Evolutionary conservation across 1,284 basidiomycete species (phyloP).

Genomic region (Malassezia globosa): DNA sequence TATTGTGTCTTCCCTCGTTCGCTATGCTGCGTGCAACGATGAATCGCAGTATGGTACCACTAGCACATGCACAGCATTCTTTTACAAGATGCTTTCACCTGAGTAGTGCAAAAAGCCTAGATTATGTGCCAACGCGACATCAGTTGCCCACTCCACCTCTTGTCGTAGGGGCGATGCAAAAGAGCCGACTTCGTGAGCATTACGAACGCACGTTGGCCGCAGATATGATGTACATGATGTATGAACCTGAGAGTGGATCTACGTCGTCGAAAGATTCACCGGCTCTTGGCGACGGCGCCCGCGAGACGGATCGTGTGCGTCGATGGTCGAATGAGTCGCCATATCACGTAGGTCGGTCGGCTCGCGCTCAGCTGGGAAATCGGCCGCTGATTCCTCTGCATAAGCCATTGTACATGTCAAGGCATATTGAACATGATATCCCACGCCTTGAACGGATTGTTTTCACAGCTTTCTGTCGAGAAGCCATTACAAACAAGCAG

Average conservation of each 20-base stretch:
- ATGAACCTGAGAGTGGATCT: conserved; percentile 50
- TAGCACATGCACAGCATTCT: too few relatives aligned
- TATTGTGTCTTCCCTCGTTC: too few relatives aligned
- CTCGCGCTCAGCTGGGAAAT: conserved; percentile 60
- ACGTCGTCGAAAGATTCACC: conserved; percentile 16
- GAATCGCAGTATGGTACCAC: too few relatives aligned
- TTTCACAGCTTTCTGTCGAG: conserved; percentile 35
- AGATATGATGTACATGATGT: conserved; percentile 89
- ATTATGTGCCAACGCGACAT: conserved; percentile 22
- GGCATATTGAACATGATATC: conserved; percentile 27
- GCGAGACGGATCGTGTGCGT: conserved; percentile 49
- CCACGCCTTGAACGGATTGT: conserved; percentile 70
- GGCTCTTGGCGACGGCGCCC: conserved; percentile 2
- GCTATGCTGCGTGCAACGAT: too few relatives aligned
- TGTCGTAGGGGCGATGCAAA: conserved; percentile 55
- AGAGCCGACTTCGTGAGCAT: conserved; percentile 68
- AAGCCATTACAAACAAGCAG: conserved; percentile 60
- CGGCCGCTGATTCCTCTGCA: conserved; percentile 30
- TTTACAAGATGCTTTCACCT: too few relatives aligned
- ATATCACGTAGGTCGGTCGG: conserved; percentile 63
- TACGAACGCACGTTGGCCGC: conserved; percentile 72
- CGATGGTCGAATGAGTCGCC: conserved; percentile 67
- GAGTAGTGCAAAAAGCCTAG: too few relatives aligned
- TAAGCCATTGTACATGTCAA: conserved; percentile 19
- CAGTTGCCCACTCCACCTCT: conserved; percentile 26